Percentiles rank a stretch among this genome's conserved stretches.
Evolutionary conservation across 805 yeast genomes (phyloP).

Genomic region (Sungouiozyma ichnusensis): DNA sequence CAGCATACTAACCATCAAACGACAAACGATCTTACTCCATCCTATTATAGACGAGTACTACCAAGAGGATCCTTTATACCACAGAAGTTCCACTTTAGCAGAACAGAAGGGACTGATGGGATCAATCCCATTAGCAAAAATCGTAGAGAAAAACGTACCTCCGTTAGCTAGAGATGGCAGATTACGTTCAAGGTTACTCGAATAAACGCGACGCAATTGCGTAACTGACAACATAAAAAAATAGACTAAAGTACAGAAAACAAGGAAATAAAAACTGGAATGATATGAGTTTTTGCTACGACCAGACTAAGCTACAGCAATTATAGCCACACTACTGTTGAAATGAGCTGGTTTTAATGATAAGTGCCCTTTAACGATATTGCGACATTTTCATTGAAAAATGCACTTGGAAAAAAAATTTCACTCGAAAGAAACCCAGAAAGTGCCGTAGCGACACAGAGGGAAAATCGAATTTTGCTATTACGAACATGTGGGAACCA

Average conservation of each 20-base stretch:
- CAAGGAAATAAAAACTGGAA: too few relatives aligned
- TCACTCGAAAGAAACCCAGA: background rate
- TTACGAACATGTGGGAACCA: background rate
- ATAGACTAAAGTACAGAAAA: too few relatives aligned
- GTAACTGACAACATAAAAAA: too few relatives aligned
- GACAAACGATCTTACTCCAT: slow-evolving; percentile 80
- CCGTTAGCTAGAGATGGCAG: slow-evolving; percentile 75
- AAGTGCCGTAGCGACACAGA: background rate
- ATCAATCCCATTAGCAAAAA: slow-evolving; percentile 62
- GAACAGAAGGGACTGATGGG: slow-evolving; percentile 90
- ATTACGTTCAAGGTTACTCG: slow-evolving; percentile 22
- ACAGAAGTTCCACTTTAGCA: slow-evolving; percentile 72
- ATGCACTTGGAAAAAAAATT: background rate
- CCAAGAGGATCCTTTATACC: slow-evolving; percentile 54
- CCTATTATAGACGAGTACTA: slow-evolving; percentile 88
- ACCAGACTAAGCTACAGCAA: too few relatives aligned
- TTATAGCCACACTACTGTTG: too few relatives aligned
- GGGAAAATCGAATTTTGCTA: background rate
- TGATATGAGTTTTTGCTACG: too few relatives aligned
- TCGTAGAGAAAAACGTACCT: slow-evolving; percentile 47
- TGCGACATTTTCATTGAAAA: background rate
- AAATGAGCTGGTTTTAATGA: background rate
- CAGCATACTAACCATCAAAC: slow-evolving; percentile 68
- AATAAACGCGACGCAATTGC: background rate
- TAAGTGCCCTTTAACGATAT: background rate